Conservation (phyloP, 306 rosid genomes). For the Herpetospermum pedunculosum region DNA sequence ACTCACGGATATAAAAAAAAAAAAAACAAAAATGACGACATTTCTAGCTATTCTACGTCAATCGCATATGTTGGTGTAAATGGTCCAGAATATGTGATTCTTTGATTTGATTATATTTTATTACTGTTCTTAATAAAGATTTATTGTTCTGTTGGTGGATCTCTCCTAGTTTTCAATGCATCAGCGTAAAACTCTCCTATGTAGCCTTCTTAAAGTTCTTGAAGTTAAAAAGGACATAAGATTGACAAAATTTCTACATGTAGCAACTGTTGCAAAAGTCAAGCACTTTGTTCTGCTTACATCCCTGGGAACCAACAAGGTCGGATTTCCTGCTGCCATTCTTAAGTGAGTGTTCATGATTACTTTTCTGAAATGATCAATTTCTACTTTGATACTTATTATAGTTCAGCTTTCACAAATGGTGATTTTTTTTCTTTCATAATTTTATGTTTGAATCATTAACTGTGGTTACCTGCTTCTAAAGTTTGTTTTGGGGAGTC, state of each 20-base stretch:
- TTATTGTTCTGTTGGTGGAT: not conserved
- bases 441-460: conserved; percentile 5
- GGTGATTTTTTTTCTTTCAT: not conserved
- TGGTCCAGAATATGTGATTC: not conserved
- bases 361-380: not conserved
- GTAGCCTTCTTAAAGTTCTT: not conserved
- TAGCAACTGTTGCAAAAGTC: conserved; percentile 68
- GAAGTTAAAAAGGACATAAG: not conserved
- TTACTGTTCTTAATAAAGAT: not conserved
- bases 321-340: conserved; percentile 94
- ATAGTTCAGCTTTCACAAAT: not conserved
- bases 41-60: not conserved
- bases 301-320: conserved; percentile 85
- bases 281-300: conserved; percentile 80
- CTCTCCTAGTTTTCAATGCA: not conserved
- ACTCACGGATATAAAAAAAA: no score
- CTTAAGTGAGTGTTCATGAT: conserved; percentile 58
- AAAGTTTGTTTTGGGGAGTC: conserved; percentile 97
- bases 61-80: not conserved
- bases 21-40: no score
- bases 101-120: not conserved
- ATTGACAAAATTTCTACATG: conserved; percentile 16
- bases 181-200: not conserved
- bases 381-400: conserved; percentile 13
- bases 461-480: conserved; percentile 16